Evolutionary conservation across 139 green algal genomes (phyloP).

Genomic region (Chlamydomonas sp.): DNA sequence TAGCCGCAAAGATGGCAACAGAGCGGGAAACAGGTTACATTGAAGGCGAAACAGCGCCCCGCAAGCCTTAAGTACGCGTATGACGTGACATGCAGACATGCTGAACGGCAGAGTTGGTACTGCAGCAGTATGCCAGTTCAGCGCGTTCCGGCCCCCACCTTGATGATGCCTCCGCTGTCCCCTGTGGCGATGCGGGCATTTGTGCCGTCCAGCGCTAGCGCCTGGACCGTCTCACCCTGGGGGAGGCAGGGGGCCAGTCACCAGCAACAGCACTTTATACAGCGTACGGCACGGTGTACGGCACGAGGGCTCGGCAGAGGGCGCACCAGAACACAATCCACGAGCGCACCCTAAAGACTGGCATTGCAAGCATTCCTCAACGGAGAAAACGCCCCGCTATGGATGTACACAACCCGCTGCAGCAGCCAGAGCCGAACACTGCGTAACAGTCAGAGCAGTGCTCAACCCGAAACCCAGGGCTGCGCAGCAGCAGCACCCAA

Average conservation of each 20-base stretch:
- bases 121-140: background rate
- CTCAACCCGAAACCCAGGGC: too few species aligned
- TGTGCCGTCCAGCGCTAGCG: conserved; percentile 43
- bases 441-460: too few species aligned
- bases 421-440: too few species aligned
- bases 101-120: background rate
- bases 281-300: too few species aligned
- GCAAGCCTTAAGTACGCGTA: background rate
- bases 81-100: background rate
- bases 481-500: too few species aligned
- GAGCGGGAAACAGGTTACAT: background rate
- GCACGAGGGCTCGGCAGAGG: too few species aligned
- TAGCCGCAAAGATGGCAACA: background rate
- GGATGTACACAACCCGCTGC: too few species aligned
- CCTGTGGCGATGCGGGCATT: conserved; percentile 50
- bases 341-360: too few species aligned
- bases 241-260: conserved; percentile 1
- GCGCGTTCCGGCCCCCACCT: conserved; percentile 28
- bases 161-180: conserved; percentile 61
- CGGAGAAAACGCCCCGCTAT: too few species aligned
- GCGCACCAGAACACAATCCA: too few species aligned
- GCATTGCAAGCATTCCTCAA: too few species aligned
- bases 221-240: conserved; percentile 46
- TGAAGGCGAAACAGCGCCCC: background rate
- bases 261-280: too few species aligned